These are phyloP conservation scores for Elaeagnus macrophylla DNA, from an alignment of 306 rosid genomes.

Conservation along the genomic window DNA sequence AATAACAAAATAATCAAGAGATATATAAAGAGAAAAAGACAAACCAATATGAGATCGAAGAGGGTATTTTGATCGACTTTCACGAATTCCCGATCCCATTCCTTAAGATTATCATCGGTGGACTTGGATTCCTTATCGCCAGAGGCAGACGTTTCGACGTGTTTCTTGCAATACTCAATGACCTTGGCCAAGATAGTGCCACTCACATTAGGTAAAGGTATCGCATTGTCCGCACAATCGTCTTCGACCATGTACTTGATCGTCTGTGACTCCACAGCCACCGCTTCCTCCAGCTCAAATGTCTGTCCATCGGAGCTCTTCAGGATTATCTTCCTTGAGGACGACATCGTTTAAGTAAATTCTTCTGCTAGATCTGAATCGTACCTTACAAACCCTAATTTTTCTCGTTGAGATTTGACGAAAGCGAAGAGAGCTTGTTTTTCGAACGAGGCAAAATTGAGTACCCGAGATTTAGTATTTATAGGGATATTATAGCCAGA, in stretches of 20 bases:
- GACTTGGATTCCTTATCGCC: neutral
- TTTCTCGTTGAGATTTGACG: too few relatives aligned
- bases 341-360: too few relatives aligned
- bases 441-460: too few relatives aligned
- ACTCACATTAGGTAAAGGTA: conserved; percentile 20
- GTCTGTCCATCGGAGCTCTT: conserved; percentile 23
- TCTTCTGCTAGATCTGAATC: too few relatives aligned
- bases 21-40: neutral
- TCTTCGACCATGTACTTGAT: conserved; percentile 28
- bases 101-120: conserved; percentile 4
- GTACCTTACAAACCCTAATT: too few relatives aligned
- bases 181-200: conserved; percentile 19
- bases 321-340: conserved; percentile 17
- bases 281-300: conserved; percentile 20
- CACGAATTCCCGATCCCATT: conserved; percentile 22
- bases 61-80: conserved; percentile 18
- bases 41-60: conserved; percentile 23
- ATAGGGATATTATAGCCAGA: too few relatives aligned
- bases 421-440: too few relatives aligned
- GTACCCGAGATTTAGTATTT: too few relatives aligned
- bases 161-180: conserved; percentile 25
- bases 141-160: conserved; percentile 9
- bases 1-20: neutral
- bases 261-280: conserved; percentile 14
- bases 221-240: too few relatives aligned